Percentiles rank a stretch among this genome's conserved stretches.
Evolutionary conservation across 257 asterid species (phyloP).

Genomic region (Eucommia ulmoides): DNA sequence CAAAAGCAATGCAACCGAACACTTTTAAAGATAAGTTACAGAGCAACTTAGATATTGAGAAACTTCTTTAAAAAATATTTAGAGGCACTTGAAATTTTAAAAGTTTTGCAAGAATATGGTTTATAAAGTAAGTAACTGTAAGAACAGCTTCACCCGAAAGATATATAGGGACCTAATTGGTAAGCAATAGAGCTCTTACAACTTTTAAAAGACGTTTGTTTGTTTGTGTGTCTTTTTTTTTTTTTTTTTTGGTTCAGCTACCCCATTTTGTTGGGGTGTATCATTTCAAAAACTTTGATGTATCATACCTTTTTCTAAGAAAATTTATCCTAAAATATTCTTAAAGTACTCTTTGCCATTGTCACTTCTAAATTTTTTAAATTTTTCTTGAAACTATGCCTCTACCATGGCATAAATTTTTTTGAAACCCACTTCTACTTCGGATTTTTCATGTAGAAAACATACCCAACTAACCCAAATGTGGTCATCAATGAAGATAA

Average conservation of each 20-base stretch:
- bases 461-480: too few relatives aligned
- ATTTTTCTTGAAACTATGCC: too few relatives aligned
- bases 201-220: too few relatives aligned
- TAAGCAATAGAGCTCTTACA: too few relatives aligned
- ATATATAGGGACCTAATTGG: not conserved
- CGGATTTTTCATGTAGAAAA: too few relatives aligned
- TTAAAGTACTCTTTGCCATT: not conserved
- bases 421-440: not conserved
- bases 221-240: not conserved
- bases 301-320: not conserved
- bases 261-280: too few relatives aligned
- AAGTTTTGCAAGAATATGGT: too few relatives aligned
- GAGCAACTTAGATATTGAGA: not conserved
- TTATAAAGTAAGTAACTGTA: too few relatives aligned
- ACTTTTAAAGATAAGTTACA: not conserved
- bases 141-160: too few relatives aligned
- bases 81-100: not conserved
- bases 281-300: not conserved
- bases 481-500: too few relatives aligned
- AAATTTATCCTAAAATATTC: not conserved
- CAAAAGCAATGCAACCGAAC: not conserved
- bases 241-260: too few relatives aligned
- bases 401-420: not conserved
- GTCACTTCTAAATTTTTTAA: not conserved
- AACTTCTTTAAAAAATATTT: too few relatives aligned